Conservation (phyloP, 2,329 filamentous ascomycete genomes). For the Phyllosticta citribraziliensis region DNA sequence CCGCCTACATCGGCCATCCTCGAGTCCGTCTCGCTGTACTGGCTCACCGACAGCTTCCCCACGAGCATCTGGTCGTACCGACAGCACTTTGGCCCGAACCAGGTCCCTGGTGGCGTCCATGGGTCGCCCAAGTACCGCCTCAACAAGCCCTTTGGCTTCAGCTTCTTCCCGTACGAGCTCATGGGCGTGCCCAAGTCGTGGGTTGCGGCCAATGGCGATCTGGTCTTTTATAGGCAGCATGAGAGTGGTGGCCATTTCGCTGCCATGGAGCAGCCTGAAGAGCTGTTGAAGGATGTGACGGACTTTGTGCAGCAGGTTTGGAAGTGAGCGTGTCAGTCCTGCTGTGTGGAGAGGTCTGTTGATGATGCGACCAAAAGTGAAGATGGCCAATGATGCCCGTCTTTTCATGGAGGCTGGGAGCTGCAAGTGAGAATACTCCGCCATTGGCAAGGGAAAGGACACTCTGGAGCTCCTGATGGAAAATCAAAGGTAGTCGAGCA, state of each 20-base stretch:
- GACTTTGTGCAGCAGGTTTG: conserved; percentile 32
- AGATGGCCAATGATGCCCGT: too few relatives aligned
- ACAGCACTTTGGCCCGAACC: conserved; percentile 14
- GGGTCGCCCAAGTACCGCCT: background rate
- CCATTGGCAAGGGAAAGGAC: too few relatives aligned
- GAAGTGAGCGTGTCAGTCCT: conserved; percentile 10
- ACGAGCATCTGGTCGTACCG: conserved; percentile 43
- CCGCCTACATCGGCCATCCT: conserved; percentile 38
- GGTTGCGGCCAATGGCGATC: conserved; percentile 27
- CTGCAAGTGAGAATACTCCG: too few relatives aligned
- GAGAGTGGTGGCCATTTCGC: conserved; percentile 47
- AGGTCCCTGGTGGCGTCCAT: background rate
- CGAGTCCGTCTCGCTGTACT: conserved; percentile 45
- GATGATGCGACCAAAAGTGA: too few relatives aligned
- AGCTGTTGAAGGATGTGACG: conserved; percentile 36
- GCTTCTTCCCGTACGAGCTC: conserved; percentile 36
- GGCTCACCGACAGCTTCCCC: conserved; percentile 43
- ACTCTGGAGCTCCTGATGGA: too few relatives aligned
- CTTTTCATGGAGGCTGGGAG: too few relatives aligned
- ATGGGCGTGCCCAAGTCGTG: conserved; percentile 28
- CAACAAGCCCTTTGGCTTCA: conserved; percentile 35
- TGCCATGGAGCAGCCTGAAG: conserved; percentile 35
- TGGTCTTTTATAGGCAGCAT: conserved; percentile 31
- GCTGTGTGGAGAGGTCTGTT: too few relatives aligned
- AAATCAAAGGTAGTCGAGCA: too few relatives aligned